Conservation (phyloP, 1,139 yeast genomes). For the Magnusiomyces ingens region DNA sequence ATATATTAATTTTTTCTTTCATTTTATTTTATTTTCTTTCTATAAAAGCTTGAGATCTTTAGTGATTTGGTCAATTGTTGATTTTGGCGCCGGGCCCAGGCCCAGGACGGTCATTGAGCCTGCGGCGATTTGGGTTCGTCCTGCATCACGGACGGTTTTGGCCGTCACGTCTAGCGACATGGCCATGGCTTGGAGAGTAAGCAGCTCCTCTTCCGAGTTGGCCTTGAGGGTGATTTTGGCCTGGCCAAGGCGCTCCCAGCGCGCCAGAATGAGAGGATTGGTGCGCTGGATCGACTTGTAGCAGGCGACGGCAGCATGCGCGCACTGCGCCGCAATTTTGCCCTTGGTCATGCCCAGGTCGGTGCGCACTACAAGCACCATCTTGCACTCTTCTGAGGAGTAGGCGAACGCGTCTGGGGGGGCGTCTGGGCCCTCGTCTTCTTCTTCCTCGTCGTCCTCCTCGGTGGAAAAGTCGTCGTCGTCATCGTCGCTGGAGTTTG, state of each 20-base stretch:
- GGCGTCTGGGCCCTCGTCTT: conserved; percentile 14
- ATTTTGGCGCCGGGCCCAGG: conserved; percentile 93
- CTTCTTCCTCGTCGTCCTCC: conserved; percentile 18
- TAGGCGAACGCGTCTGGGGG: conserved; percentile 21
- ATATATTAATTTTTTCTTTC: background rate
- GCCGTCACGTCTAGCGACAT: conserved; percentile 72
- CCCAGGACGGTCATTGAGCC: conserved; percentile 95
- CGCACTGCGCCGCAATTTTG: conserved; percentile 94
- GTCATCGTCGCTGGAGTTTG: background rate
- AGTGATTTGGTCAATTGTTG: conserved; percentile 72
- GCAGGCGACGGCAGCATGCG: conserved; percentile 93
- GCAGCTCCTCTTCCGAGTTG: conserved; percentile 65
- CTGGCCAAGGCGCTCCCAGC: conserved; percentile 85
- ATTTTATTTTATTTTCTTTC: conserved; percentile 11
- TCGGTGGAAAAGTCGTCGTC: conserved; percentile 6
- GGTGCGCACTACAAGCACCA: conserved; percentile 83
- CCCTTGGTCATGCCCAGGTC: conserved; percentile 93
- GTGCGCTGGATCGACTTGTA: conserved; percentile 58
- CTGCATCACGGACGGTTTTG: conserved; percentile 87
- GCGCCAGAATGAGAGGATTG: conserved; percentile 37
- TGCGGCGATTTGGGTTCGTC: conserved; percentile 90
- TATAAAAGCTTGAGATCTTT: conserved; percentile 69
- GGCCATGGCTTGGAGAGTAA: conserved; percentile 72
- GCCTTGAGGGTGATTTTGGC: conserved; percentile 91
- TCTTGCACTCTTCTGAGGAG: conserved; percentile 71